Evolutionary conservation across 176 grass and related monocot species (phyloP).

Genomic region (Panicum miliaceum): DNA sequence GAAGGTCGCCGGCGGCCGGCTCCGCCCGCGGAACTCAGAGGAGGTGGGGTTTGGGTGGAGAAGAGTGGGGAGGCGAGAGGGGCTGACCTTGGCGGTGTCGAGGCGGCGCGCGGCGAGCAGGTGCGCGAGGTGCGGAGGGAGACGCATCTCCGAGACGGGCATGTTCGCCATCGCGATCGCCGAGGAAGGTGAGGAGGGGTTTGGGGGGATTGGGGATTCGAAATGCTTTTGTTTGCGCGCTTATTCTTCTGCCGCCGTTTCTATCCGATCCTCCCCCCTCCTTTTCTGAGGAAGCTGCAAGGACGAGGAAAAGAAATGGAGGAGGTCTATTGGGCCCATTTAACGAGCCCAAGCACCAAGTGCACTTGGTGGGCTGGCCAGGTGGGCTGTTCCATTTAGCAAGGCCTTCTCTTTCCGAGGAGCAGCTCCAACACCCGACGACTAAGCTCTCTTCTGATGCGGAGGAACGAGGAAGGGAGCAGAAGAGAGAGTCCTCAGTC

Average conservation of each 20-base stretch:
- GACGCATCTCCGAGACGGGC: constrained; percentile 75
- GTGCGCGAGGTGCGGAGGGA: constrained; percentile 65
- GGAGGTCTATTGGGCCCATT: no score
- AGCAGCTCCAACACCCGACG: no score
- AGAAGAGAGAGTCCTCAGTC: no score
- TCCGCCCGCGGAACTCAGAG: not conserved
- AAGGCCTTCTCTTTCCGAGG: not conserved
- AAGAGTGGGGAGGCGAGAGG: not conserved
- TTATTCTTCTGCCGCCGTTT: not conserved
- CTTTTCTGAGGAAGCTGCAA: not conserved
- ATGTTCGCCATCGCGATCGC: constrained; percentile 73
- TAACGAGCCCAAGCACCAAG: no score
- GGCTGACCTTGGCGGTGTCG: constrained; percentile 71
- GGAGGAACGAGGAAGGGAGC: no score
- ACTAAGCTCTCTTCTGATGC: no score
- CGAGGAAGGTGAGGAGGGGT: not conserved
- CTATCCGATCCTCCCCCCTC: not conserved
- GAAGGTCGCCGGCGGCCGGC: not conserved
- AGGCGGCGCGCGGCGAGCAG: constrained; percentile 87
- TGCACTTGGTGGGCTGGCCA: no score
- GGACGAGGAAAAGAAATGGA: no score
- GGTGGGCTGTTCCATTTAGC: no score
- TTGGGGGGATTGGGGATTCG: constrained; percentile 19
- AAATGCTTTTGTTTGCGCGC: constrained; percentile 29
- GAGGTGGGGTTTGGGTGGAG: not conserved